A percentile compares a stretch with the other conserved stretches of the same genome.
Evolutionary conservation across 2,329 filamentous ascomycete genomes (phyloP).

Genomic region (Phialophora chinensis): DNA sequence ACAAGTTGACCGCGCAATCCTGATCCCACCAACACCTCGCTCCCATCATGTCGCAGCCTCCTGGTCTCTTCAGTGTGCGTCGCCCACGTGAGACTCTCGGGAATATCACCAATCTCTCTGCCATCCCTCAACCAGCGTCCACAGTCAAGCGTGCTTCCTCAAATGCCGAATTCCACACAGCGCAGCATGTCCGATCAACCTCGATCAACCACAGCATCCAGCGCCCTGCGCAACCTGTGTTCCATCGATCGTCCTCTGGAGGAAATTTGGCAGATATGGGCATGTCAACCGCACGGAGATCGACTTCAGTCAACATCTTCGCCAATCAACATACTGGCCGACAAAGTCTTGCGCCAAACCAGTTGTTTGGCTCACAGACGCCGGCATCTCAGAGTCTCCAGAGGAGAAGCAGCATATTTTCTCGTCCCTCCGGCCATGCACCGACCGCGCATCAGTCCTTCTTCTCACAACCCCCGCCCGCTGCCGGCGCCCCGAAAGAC

Average conservation of each 20-base stretch:
- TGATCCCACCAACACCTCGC: background rate
- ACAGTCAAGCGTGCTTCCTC: conserved; percentile 93
- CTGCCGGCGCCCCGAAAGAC: conserved; percentile 82
- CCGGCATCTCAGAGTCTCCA: conserved; percentile 62
- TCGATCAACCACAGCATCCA: conserved; percentile 86
- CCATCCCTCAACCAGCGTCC: conserved; percentile 87
- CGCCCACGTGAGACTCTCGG: conserved; percentile 92
- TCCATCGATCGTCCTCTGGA: conserved; percentile 83
- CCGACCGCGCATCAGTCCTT: conserved; percentile 86
- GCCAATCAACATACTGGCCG: conserved; percentile 64
- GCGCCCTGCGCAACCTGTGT: conserved; percentile 84
- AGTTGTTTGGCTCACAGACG: conserved; percentile 57
- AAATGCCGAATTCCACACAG: conserved; percentile 70
- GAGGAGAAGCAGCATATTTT: conserved; percentile 81
- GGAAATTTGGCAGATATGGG: conserved; percentile 79
- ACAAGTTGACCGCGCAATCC: background rate
- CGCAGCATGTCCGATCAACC: conserved; percentile 78
- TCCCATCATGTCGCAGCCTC: conserved; percentile 79
- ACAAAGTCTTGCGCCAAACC: conserved; percentile 72
- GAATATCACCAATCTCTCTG: conserved; percentile 79
- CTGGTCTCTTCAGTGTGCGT: conserved; percentile 87
- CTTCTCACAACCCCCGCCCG: conserved; percentile 83
- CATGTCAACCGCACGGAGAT: conserved; percentile 81
- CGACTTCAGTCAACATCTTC: conserved; percentile 72
- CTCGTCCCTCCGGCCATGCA: conserved; percentile 71